These are phyloP conservation scores for Aspergillus funiculosus DNA, from an alignment of 495 filamentous ascomycete species.

Conservation along the genomic window DNA sequence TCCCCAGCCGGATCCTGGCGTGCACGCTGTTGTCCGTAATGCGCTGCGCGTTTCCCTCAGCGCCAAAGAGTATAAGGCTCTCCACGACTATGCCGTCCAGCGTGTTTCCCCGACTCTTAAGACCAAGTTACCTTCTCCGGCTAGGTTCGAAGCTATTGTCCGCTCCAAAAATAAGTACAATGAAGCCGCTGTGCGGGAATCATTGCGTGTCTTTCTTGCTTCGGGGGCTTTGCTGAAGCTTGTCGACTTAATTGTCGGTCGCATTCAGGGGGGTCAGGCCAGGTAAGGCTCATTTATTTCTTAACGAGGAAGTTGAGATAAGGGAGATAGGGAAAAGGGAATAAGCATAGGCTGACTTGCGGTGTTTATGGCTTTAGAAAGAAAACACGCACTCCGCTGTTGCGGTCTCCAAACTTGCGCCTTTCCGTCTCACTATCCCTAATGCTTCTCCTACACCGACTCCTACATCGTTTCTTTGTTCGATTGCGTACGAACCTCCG, in stretches of 20 bases:
- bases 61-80: slow-evolving; percentile 73
- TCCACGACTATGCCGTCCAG: slow-evolving; percentile 72
- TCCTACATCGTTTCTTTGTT: slow-evolving; percentile 85
- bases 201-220: slow-evolving; percentile 68
- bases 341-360: slow-evolving; percentile 2
- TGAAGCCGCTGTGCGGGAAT: slow-evolving; percentile 68
- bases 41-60: slow-evolving; percentile 78
- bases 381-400: slow-evolving; percentile 46
- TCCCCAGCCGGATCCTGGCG: slow-evolving; percentile 14
- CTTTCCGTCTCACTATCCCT: slow-evolving; percentile 75
- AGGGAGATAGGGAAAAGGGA: no score
- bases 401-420: slow-evolving; percentile 66
- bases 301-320: background rate
- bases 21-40: slow-evolving; percentile 49
- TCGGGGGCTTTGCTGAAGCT: slow-evolving; percentile 65
- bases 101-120: slow-evolving; percentile 52
- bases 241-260: slow-evolving; percentile 51
- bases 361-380: slow-evolving; percentile 23
- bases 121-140: slow-evolving; percentile 54
- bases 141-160: slow-evolving; percentile 46
- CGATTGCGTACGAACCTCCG: slow-evolving; percentile 73
- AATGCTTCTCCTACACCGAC: slow-evolving; percentile 78
- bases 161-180: slow-evolving; percentile 64
- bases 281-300: slow-evolving; percentile 22
- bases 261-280: slow-evolving; percentile 35